Evolutionary conservation across 805 yeast genomes (phyloP).

Genomic region (Teunomyces lycoperdinae): DNA sequence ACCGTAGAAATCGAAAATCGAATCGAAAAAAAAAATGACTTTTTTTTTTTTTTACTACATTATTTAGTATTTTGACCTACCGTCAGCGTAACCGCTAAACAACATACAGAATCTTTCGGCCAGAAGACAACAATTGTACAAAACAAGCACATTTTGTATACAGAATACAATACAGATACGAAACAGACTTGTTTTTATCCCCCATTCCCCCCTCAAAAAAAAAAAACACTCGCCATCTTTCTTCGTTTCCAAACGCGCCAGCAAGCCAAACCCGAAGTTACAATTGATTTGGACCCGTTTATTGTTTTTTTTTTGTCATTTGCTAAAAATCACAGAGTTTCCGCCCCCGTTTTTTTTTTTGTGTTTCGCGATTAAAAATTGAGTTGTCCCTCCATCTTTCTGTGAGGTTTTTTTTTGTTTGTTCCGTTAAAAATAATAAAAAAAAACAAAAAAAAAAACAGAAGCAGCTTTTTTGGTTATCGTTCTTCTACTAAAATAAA

Average conservation of each 20-base stretch:
- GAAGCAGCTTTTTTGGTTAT: conserved; percentile 1
- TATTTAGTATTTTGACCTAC: background rate
- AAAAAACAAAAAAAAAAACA: background rate
- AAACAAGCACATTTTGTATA: too few species aligned
- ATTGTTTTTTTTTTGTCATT: background rate
- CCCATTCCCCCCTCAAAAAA: too few species aligned
- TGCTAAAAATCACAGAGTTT: background rate
- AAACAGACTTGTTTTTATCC: too few species aligned
- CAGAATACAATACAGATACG: too few species aligned
- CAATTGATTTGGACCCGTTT: background rate
- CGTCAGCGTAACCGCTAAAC: too few species aligned
- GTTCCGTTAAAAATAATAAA: conserved; percentile 1
- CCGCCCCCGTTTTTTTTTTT: background rate
- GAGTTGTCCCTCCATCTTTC: background rate
- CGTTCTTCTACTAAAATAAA: background rate
- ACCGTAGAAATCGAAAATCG: too few species aligned
- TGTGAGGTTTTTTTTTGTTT: background rate
- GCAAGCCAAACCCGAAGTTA: background rate
- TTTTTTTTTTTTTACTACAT: background rate
- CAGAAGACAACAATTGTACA: too few species aligned
- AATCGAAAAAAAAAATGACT: background rate
- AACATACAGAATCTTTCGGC: too few species aligned
- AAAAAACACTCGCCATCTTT: too few species aligned
- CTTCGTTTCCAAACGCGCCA: too few species aligned
- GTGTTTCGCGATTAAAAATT: background rate